These are phyloP conservation scores for Phaeosphaeriaceae sp. DNA, from an alignment of 2,329 filamentous ascomycete genomes.

Conservation along the genomic window DNA sequence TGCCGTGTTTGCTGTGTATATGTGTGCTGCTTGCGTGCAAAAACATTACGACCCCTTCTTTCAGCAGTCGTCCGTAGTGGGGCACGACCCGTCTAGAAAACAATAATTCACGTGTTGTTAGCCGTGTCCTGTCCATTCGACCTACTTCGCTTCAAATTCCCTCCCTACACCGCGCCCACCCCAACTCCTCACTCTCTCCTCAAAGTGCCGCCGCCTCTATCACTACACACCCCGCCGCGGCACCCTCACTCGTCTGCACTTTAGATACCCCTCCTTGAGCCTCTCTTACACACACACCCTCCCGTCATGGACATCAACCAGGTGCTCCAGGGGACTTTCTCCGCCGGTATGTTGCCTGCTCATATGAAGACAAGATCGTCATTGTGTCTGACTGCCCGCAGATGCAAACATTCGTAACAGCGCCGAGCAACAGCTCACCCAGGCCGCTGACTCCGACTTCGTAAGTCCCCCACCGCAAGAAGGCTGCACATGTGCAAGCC, in stretches of 20 bases:
- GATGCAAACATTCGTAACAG: constrained; percentile 89
- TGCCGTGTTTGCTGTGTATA: not conserved
- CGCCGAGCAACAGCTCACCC: constrained; percentile 91
- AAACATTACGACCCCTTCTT: constrained; percentile 10
- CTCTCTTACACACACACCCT: constrained; percentile 29
- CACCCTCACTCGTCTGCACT: constrained; percentile 19
- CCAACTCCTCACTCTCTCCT: constrained; percentile 36
- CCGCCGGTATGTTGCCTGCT: constrained; percentile 73
- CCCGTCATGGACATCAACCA: constrained; percentile 93
- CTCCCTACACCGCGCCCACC: constrained; percentile 45
- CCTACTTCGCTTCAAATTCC: constrained; percentile 49
- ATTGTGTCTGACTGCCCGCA: constrained; percentile 57
- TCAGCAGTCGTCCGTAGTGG: constrained; percentile 31
- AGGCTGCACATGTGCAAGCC: constrained; percentile 26
- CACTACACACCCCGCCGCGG: constrained; percentile 25
- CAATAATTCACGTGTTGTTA: constrained; percentile 49
- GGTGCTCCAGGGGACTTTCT: constrained; percentile 96
- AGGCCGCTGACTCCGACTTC: constrained; percentile 94
- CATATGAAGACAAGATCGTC: constrained; percentile 18
- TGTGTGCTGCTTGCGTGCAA: not conserved
- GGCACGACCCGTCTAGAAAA: constrained; percentile 39
- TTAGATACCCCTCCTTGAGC: constrained; percentile 33
- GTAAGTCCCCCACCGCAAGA: constrained; percentile 63
- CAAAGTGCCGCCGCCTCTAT: constrained; percentile 22
- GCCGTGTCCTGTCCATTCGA: constrained; percentile 45